Conservation (phyloP, 371 early-diverging fungal genomes). For the Rhizopus stolonifer region DNA sequence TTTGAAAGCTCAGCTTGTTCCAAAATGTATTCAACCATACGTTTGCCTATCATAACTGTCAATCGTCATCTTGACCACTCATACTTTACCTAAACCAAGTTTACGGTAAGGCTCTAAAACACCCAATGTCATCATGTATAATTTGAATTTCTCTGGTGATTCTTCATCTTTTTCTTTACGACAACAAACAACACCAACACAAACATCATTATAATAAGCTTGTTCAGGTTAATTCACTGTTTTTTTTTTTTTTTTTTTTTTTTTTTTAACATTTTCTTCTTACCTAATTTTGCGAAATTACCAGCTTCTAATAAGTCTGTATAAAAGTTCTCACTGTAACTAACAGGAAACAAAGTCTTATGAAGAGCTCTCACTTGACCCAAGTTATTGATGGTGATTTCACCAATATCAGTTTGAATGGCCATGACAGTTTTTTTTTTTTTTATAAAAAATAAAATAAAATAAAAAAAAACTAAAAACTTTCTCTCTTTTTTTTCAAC, state of each 20-base stretch:
- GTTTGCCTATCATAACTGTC: slow-evolving; percentile 46
- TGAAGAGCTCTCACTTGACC: slow-evolving; percentile 77
- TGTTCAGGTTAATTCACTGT: not conserved
- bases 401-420: slow-evolving; percentile 44
- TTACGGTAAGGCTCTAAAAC: slow-evolving; percentile 86
- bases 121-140: slow-evolving; percentile 96
- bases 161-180: slow-evolving; percentile 58
- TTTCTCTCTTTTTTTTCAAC: too few relatives aligned
- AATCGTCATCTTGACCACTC: not conserved
- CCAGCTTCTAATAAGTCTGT: slow-evolving; percentile 67
- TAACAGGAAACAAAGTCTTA: slow-evolving; percentile 82
- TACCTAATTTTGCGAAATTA: slow-evolving; percentile 76
- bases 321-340: slow-evolving; percentile 83
- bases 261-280: too few relatives aligned
- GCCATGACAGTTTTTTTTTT: slow-evolving; percentile 3
- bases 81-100: slow-evolving; percentile 71
- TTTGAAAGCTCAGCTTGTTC: slow-evolving; percentile 44
- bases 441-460: too few relatives aligned
- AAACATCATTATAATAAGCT: slow-evolving; percentile 74
- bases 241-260: not conserved
- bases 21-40: slow-evolving; percentile 62
- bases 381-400: slow-evolving; percentile 70
- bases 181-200: slow-evolving; percentile 91
- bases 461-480: too few relatives aligned
- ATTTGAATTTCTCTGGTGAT: slow-evolving; percentile 23